Conservation (phyloP, 2,329 filamentous ascomycete species). For the Aspergillus oerlinghausenensis region DNA sequence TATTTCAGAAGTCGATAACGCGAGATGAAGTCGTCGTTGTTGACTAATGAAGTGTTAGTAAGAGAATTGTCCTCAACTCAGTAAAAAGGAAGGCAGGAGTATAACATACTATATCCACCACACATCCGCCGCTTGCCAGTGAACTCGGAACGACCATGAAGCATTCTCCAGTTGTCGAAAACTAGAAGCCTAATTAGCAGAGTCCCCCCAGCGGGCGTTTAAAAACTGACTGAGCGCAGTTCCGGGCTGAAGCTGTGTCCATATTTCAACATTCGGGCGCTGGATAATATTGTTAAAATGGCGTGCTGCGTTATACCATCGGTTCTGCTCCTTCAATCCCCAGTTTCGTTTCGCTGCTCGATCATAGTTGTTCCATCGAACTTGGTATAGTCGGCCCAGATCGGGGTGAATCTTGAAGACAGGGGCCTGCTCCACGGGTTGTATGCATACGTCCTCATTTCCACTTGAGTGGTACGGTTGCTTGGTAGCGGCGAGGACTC, state of each 20-base stretch:
- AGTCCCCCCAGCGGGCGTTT: not conserved
- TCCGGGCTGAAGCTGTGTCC: slow-evolving; percentile 77
- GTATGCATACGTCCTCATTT: slow-evolving; percentile 76
- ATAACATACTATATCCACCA: slow-evolving; percentile 75
- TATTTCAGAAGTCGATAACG: slow-evolving; percentile 70
- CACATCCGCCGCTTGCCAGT: slow-evolving; percentile 82
- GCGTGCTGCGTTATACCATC: slow-evolving; percentile 77
- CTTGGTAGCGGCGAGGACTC: slow-evolving; percentile 51
- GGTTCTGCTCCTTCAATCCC: slow-evolving; percentile 44
- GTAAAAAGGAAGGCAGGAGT: not conserved
- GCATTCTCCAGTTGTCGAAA: slow-evolving; percentile 93
- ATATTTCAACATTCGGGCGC: slow-evolving; percentile 63
- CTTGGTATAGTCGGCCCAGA: slow-evolving; percentile 50
- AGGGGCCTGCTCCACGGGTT: slow-evolving; percentile 65
- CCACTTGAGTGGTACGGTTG: slow-evolving; percentile 82
- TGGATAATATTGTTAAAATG: slow-evolving; percentile 69
- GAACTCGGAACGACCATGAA: slow-evolving; percentile 82
- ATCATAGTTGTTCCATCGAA: slow-evolving; percentile 94
- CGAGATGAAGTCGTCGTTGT: slow-evolving; percentile 75
- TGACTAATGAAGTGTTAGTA: slow-evolving; percentile 49
- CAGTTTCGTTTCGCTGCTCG: slow-evolving; percentile 63
- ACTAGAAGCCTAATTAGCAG: slow-evolving; percentile 47
- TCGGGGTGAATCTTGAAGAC: slow-evolving; percentile 61
- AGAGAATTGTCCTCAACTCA: not conserved
- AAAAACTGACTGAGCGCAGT: slow-evolving; percentile 62